phyloP scores from a whole-genome alignment of 768 basidiomycete genomes.

The Dioszegia hungarica region DNA sequence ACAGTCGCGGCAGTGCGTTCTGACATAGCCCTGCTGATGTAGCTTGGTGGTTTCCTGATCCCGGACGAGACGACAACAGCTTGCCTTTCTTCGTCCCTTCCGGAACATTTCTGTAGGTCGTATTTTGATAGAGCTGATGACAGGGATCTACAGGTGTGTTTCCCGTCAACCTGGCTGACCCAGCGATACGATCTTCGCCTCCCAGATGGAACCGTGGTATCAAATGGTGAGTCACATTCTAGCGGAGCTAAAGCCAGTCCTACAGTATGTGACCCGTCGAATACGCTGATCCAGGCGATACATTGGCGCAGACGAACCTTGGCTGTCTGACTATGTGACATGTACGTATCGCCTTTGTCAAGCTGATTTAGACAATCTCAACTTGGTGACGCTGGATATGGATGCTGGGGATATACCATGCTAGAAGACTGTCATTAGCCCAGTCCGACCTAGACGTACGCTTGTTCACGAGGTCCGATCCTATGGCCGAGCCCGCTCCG shows the following conservation, averaged over 20 bases:
- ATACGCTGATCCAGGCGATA: neutral
- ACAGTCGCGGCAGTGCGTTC: neutral
- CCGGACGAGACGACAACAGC: neutral
- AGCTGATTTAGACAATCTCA: conserved; percentile 10
- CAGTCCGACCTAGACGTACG: conserved; percentile 12
- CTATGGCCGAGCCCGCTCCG: conserved; percentile 12
- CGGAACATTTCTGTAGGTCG: neutral
- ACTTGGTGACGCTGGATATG: neutral
- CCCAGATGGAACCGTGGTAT: neutral
- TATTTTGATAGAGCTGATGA: neutral
- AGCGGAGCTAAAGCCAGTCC: neutral
- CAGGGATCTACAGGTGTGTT: neutral
- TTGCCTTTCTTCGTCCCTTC: neutral
- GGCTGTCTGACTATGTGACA: conserved; percentile 7
- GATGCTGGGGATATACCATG: neutral
- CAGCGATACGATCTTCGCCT: conserved; percentile 2
- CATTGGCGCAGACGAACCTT: neutral
- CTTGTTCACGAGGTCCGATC: conserved; percentile 21
- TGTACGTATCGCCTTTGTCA: neutral
- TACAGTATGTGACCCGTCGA: neutral
- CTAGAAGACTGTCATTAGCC: conserved; percentile 5
- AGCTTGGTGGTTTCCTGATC: conserved; percentile 13
- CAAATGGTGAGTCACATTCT: neutral
- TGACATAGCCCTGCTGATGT: neutral
- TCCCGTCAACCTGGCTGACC: neutral